These are phyloP conservation scores for Vitis hybrid DNA, from an alignment of 177 flowering plant species.

Conservation along the genomic window DNA sequence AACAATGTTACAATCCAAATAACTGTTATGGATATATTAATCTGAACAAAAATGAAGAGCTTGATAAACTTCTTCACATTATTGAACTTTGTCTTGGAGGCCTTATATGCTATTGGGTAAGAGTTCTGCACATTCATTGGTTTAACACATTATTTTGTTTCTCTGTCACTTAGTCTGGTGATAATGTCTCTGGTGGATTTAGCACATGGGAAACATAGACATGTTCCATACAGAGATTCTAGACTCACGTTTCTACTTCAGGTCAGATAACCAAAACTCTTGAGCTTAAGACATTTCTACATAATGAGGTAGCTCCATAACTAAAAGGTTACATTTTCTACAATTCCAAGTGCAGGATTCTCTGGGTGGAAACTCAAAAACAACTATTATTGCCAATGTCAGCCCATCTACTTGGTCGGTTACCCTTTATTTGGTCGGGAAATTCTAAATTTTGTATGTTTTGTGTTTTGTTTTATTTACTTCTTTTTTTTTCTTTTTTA, in stretches of 20 bases:
- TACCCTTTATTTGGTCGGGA: neutral
- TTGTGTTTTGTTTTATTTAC: neutral
- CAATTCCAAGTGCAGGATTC: constrained; percentile 69
- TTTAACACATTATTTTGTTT: neutral
- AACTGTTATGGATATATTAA: neutral
- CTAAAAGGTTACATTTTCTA: neutral
- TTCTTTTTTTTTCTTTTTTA: neutral
- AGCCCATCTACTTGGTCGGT: constrained; percentile 84
- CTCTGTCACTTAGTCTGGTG: constrained; percentile 53
- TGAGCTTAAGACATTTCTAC: neutral
- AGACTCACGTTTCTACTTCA: constrained; percentile 95
- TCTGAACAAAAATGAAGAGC: neutral
- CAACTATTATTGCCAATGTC: constrained; percentile 84
- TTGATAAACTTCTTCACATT: neutral
- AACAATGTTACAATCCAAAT: neutral
- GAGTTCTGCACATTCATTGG: neutral
- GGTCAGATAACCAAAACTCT: constrained; percentile 34
- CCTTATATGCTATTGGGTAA: neutral
- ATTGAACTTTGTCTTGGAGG: neutral
- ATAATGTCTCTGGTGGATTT: constrained; percentile 87
- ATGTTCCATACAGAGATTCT: constrained; percentile 92
- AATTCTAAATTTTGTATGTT: neutral
- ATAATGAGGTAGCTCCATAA: neutral
- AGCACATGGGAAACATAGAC: constrained; percentile 90
- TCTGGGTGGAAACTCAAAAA: constrained; percentile 92